Evolutionary conservation across 192 early-diverging fungal genomes (phyloP).

Genomic region (Coemansia sp.): DNA sequence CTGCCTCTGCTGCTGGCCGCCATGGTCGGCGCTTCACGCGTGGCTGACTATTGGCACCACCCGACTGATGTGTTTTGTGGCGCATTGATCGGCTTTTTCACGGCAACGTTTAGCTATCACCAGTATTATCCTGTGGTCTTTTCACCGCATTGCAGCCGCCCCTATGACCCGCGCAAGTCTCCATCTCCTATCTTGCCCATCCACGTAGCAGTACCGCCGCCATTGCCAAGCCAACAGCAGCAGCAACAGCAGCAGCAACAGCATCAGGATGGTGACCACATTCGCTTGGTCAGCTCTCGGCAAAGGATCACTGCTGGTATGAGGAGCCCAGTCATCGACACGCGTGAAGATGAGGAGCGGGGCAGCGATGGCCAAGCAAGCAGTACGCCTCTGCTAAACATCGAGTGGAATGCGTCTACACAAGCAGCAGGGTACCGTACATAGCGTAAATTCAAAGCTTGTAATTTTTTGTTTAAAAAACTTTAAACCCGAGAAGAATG

Average conservation of each 20-base stretch:
- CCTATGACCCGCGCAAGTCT: slow-evolving; percentile 31
- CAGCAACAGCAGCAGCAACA: slow-evolving; percentile 1
- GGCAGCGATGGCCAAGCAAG: background rate
- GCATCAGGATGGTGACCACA: background rate
- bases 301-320: background rate
- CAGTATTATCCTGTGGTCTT: slow-evolving; percentile 41
- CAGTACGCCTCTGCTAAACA: slow-evolving; percentile 1
- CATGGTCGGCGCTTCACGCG: slow-evolving; percentile 59
- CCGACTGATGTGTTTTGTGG: slow-evolving; percentile 64
- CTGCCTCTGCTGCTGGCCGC: slow-evolving; percentile 43
- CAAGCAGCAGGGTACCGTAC: background rate
- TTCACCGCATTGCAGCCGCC: slow-evolving; percentile 17
- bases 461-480: slow-evolving; percentile 5
- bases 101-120: slow-evolving; percentile 44
- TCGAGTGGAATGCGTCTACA: slow-evolving; percentile 2
- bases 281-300: slow-evolving; percentile 13
- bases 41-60: slow-evolving; percentile 65
- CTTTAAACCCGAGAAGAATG: background rate
- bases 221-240: slow-evolving; percentile 4
- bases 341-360: slow-evolving; percentile 5
- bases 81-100: slow-evolving; percentile 38
- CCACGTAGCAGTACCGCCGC: background rate
- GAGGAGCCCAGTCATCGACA: background rate
- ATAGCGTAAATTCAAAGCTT: background rate
- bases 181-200: slow-evolving; percentile 34